These are phyloP conservation scores for Iris pallida DNA, from an alignment of 116 monocot genomes.

Conservation along the genomic window DNA sequence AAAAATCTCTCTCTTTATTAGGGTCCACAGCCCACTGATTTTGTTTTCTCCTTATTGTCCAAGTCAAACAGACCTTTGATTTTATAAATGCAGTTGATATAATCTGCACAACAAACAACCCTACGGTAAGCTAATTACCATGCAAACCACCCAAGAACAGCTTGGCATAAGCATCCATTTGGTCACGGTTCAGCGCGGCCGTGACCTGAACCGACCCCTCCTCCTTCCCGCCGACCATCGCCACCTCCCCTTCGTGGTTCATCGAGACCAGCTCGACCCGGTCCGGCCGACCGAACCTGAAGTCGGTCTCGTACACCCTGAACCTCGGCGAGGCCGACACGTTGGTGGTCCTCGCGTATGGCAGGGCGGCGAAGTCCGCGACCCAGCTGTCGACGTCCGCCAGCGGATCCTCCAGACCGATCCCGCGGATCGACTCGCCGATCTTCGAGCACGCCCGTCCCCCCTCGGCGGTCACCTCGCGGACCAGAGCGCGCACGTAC, in stretches of 20 bases:
- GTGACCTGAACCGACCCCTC: slow-evolving; percentile 40
- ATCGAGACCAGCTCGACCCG: slow-evolving; percentile 47
- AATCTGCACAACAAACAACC: too few relatives aligned
- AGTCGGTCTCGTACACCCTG: slow-evolving; percentile 35
- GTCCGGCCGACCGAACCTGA: slow-evolving; percentile 38
- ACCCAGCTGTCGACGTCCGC: background rate
- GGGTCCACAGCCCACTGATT: too few relatives aligned
- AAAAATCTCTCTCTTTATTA: too few relatives aligned
- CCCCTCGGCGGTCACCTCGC: background rate
- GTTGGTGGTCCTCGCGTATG: background rate
- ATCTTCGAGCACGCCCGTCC: slow-evolving; percentile 17
- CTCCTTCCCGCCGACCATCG: slow-evolving; percentile 33
- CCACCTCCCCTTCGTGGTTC: slow-evolving; percentile 20
- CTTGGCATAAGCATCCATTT: slow-evolving; percentile 17
- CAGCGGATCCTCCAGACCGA: background rate
- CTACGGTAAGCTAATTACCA: too few relatives aligned
- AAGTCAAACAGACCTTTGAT: too few relatives aligned
- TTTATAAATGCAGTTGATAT: too few relatives aligned
- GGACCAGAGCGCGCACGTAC: background rate
- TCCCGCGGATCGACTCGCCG: background rate
- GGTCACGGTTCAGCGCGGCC: slow-evolving; percentile 10
- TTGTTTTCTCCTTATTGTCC: too few relatives aligned
- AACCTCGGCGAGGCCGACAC: slow-evolving; percentile 46
- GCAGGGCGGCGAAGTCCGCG: background rate
- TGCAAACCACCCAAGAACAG: background rate